These are phyloP conservation scores for Marsdenia floribunda DNA, from an alignment of 257 asterid species.

Conservation along the genomic window DNA sequence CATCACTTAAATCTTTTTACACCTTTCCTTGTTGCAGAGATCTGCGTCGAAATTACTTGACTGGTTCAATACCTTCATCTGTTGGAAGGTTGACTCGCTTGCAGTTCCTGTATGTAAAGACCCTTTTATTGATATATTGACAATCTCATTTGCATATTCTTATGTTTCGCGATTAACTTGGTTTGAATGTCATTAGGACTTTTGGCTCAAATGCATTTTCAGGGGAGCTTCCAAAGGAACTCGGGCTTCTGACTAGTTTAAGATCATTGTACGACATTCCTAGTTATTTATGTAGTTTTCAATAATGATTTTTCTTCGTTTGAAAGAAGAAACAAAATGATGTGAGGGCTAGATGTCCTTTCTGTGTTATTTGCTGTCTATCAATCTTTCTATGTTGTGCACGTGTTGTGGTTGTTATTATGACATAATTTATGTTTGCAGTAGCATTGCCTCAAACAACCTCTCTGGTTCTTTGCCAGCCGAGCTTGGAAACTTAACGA, in stretches of 20 bases:
- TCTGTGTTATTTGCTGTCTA: not conserved
- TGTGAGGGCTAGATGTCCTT: not conserved
- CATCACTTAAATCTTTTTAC: not conserved
- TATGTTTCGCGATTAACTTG: not conserved
- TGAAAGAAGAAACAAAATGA: not conserved
- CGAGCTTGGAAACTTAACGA: constrained; percentile 58
- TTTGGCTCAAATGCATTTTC: constrained; percentile 56
- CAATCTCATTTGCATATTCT: not conserved
- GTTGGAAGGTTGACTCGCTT: constrained; percentile 51
- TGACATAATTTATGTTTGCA: constrained; percentile 19
- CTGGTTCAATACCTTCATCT: constrained; percentile 55
- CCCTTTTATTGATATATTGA: not conserved
- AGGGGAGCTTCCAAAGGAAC: constrained; percentile 65
- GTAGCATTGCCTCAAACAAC: constrained; percentile 52
- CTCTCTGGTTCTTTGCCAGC: constrained; percentile 76
- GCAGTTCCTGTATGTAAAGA: constrained; percentile 73
- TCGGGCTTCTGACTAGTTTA: constrained; percentile 55
- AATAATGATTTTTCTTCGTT: not conserved
- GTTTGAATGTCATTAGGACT: constrained; percentile 32
- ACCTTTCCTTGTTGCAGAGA: constrained; percentile 36
- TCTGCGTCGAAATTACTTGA: constrained; percentile 51
- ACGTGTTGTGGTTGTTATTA: not conserved
- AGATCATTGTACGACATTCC: constrained; percentile 42
- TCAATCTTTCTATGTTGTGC: not conserved
- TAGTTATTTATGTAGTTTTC: constrained; percentile 1